Conservation (phyloP, 148 eudicot species). For the Camellia japonica region DNA sequence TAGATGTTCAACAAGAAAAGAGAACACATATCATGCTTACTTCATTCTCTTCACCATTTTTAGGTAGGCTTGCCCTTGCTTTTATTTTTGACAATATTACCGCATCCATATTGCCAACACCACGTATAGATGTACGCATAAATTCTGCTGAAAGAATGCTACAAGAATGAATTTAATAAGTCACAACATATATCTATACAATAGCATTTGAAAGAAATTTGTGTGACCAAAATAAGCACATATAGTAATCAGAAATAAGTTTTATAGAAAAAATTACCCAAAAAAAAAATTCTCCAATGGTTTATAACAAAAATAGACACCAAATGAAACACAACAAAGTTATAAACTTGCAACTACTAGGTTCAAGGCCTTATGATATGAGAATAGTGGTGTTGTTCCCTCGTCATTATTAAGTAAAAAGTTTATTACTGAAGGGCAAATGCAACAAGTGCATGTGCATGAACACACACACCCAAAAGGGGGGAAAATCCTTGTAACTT, state of each 20-base stretch:
- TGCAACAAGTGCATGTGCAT: too few species aligned
- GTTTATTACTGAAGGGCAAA: too few species aligned
- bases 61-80: slow-evolving; percentile 42
- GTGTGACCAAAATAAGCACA: slow-evolving; percentile 2
- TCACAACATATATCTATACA: slow-evolving; percentile 25
- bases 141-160: slow-evolving; percentile 99
- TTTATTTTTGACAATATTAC: slow-evolving; percentile 50
- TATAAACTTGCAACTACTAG: too few species aligned
- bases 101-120: slow-evolving; percentile 61
- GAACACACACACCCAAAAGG: too few species aligned
- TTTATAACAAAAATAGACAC: too few species aligned
- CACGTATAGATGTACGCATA: slow-evolving; percentile 77
- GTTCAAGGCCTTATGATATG: too few species aligned
- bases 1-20: not conserved
- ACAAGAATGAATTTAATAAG: slow-evolving; percentile 81
- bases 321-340: too few species aligned
- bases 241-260: not conserved
- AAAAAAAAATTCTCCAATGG: too few species aligned
- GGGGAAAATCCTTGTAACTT: too few species aligned
- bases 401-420: too few species aligned
- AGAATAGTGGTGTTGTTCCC: too few species aligned
- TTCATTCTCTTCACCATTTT: slow-evolving; percentile 60
- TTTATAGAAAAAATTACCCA: too few species aligned
- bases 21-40: slow-evolving; percentile 36
- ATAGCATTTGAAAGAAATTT: not conserved